A percentile compares a stretch with the other conserved stretches of the same genome.
These are phyloP conservation scores for Glomus cerebriforme DNA, from an alignment of 192 early-diverging fungal species.

Conservation along the genomic window DNA sequence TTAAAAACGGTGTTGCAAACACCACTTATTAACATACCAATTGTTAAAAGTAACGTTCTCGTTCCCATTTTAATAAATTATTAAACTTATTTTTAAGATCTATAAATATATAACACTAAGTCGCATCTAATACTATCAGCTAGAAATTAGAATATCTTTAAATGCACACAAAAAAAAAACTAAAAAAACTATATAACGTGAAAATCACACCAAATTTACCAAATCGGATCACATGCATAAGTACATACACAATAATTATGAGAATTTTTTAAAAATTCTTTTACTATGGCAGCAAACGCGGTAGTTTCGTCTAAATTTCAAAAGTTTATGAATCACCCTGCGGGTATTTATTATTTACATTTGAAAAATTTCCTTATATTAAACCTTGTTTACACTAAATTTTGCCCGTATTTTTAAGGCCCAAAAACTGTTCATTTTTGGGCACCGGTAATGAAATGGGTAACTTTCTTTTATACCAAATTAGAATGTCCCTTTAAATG, in stretches of 20 bases:
- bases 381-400: neutral
- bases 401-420: slow-evolving; percentile 48
- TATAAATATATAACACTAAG: too few species aligned
- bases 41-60: neutral
- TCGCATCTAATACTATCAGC: too few species aligned
- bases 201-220: too few species aligned
- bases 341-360: slow-evolving; percentile 40
- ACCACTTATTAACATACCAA: slow-evolving; percentile 27
- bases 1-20: slow-evolving; percentile 28
- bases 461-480: slow-evolving; percentile 40
- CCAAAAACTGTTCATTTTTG: slow-evolving; percentile 99
- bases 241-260: too few species aligned
- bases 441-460: slow-evolving; percentile 94
- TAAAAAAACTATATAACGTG: too few species aligned
- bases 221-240: too few species aligned
- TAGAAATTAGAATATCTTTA: too few species aligned
- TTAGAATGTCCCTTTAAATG: neutral
- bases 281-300: neutral
- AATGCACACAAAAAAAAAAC: too few species aligned
- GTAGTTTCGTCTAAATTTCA: slow-evolving; percentile 30
- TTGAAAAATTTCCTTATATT: neutral
- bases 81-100: too few species aligned
- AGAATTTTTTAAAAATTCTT: too few species aligned
- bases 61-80: neutral
- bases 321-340: slow-evolving; percentile 63